These are phyloP conservation scores for Blastobotrys peoriensis DNA, from an alignment of 805 yeast species.

Conservation along the genomic window DNA sequence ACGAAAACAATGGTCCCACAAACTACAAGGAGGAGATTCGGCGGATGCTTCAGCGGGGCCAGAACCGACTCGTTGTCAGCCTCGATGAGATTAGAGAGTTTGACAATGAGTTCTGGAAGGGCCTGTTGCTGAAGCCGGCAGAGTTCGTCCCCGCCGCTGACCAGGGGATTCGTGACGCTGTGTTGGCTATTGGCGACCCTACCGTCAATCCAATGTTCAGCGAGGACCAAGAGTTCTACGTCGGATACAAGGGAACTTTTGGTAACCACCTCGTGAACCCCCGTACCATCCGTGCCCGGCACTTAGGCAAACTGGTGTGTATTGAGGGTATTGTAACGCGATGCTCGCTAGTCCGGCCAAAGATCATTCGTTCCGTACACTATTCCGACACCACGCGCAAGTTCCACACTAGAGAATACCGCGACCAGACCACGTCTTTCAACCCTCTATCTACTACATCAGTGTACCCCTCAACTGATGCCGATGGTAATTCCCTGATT, in stretches of 20 bases:
- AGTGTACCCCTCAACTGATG: slow-evolving; percentile 86
- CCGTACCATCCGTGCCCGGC: slow-evolving; percentile 71
- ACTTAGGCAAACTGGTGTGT: slow-evolving; percentile 74
- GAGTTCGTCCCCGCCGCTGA: slow-evolving; percentile 87
- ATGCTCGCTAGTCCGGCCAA: slow-evolving; percentile 90
- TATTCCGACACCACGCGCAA: slow-evolving; percentile 78
- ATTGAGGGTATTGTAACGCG: slow-evolving; percentile 94
- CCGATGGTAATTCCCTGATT: slow-evolving; percentile 78
- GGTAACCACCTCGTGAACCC: slow-evolving; percentile 87
- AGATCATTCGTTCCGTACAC: slow-evolving; percentile 85
- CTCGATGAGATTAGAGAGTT: slow-evolving; percentile 85
- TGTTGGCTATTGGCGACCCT: slow-evolving; percentile 61
- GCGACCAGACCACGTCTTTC: slow-evolving; percentile 87
- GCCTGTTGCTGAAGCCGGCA: slow-evolving; percentile 69
- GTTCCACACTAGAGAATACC: slow-evolving; percentile 86
- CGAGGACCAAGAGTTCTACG: slow-evolving; percentile 58
- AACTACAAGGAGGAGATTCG: slow-evolving; percentile 66
- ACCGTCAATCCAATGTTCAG: slow-evolving; percentile 49
- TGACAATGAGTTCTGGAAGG: slow-evolving; percentile 70
- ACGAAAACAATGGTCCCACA: slow-evolving; percentile 45
- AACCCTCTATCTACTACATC: slow-evolving; percentile 79
- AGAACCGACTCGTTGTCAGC: slow-evolving; percentile 62
- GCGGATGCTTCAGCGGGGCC: slow-evolving; percentile 62
- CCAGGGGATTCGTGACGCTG: slow-evolving; percentile 75
- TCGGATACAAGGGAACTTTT: slow-evolving; percentile 85